A percentile compares a stretch with the other conserved stretches of the same genome.
These are phyloP conservation scores for Talaromyces thailandensis DNA, from an alignment of 495 filamentous ascomycete genomes.

Conservation along the genomic window DNA sequence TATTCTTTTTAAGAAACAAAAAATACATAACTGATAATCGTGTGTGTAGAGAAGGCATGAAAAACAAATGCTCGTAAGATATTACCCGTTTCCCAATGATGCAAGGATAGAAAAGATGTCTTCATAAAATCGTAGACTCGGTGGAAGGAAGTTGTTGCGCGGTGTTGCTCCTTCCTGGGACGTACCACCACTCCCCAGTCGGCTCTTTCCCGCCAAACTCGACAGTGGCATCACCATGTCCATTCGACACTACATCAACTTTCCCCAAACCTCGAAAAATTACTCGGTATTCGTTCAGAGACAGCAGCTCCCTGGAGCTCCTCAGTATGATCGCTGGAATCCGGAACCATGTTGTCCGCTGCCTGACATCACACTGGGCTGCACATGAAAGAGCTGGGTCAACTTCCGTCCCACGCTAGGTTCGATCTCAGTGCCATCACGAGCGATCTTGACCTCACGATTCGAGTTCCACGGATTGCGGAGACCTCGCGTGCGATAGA, in stretches of 20 bases:
- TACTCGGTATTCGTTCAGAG: neutral
- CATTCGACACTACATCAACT: neutral
- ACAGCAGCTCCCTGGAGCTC: neutral
- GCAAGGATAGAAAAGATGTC: neutral
- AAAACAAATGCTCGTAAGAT: constrained; percentile 14
- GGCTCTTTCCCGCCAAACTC: neutral
- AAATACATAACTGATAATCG: neutral
- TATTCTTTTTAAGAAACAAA: neutral
- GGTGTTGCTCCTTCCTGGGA: neutral
- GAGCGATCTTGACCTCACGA: constrained; percentile 90
- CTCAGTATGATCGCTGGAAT: constrained; percentile 2
- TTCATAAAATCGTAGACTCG: neutral
- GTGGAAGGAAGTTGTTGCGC: neutral
- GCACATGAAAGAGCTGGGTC: constrained; percentile 63
- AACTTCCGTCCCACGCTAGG: constrained; percentile 70
- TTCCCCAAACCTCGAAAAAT: neutral
- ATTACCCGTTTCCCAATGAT: constrained; percentile 19
- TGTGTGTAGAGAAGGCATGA: neutral
- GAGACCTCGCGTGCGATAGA: constrained; percentile 81
- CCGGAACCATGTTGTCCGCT: neutral
- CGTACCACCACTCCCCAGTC: neutral
- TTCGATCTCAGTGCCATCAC: constrained; percentile 92
- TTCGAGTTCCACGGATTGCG: constrained; percentile 97
- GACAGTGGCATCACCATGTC: neutral
- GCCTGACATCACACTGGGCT: neutral